phyloP scores from a whole-genome alignment of 2,329 filamentous ascomycete species.

The Escovopsis sp. region DNA sequence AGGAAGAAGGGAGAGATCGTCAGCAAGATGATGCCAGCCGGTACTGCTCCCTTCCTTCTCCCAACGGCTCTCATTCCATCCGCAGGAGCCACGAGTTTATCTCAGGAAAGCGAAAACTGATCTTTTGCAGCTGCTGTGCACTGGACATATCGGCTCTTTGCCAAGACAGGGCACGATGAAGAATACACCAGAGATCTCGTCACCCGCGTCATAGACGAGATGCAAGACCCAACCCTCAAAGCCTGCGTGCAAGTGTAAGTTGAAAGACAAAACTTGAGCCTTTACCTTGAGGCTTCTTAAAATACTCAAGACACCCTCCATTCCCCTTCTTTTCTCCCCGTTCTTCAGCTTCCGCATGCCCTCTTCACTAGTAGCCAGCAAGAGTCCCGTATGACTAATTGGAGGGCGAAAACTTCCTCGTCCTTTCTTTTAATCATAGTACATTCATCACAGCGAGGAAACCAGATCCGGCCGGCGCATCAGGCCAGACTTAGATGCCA shows the following conservation, averaged over 20 bases:
- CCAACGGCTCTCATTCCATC: background rate
- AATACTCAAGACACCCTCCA: too few relatives aligned
- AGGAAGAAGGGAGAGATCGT: conserved; percentile 22
- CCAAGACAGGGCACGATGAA: conserved; percentile 18
- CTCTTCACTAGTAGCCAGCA: conserved; percentile 3
- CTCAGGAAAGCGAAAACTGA: background rate
- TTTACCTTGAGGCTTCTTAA: too few relatives aligned
- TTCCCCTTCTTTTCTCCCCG: too few relatives aligned
- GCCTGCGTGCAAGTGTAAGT: conserved; percentile 20
- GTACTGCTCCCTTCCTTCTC: background rate
- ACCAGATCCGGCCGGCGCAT: conserved; percentile 4
- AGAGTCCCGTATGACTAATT: too few relatives aligned
- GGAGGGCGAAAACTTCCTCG: too few relatives aligned
- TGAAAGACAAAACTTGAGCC: background rate
- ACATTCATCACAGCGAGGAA: conserved; percentile 20
- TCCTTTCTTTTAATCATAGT: conserved; percentile 5
- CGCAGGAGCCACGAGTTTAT: conserved; percentile 13
- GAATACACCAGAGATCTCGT: conserved; percentile 16
- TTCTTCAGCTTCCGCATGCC: too few relatives aligned
- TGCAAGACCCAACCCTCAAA: conserved; percentile 14
- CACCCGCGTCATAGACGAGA: conserved; percentile 17
- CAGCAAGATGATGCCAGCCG: conserved; percentile 17
- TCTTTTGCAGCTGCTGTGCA: background rate
- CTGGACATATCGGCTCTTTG: conserved; percentile 18
- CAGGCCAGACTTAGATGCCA: background rate